These are phyloP conservation scores for Skeletonema potamos DNA, from an alignment of 108 stramenopile species.

Conservation along the genomic window DNA sequence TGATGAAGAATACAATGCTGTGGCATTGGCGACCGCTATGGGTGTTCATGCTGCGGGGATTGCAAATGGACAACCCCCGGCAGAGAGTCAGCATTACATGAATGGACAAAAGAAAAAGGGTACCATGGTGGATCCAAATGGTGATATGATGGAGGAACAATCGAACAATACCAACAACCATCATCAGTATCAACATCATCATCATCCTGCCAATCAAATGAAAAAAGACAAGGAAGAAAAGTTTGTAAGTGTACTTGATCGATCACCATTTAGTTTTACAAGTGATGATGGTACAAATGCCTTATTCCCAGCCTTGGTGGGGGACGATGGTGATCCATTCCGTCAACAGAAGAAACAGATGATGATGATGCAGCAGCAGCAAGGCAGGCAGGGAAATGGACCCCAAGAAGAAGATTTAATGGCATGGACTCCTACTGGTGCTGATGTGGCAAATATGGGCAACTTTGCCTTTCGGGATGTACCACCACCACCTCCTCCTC, in stretches of 20 bases:
- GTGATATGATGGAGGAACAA: background rate
- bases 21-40: background rate
- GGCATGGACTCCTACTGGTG: slow-evolving; percentile 60
- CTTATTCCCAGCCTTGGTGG: slow-evolving; percentile 59
- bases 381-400: too few relatives aligned
- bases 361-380: slow-evolving; percentile 8
- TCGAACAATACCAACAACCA: background rate
- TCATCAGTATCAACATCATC: too few relatives aligned
- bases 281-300: slow-evolving; percentile 49
- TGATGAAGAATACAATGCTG: background rate
- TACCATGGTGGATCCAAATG: background rate
- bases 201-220: too few relatives aligned
- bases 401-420: slow-evolving; percentile 56
- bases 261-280: slow-evolving; percentile 29
- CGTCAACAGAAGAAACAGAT: background rate
- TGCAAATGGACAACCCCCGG: too few relatives aligned
- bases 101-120: background rate
- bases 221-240: background rate
- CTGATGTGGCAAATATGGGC: slow-evolving; percentile 33
- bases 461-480: slow-evolving; percentile 29
- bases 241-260: slow-evolving; percentile 26
- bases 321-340: slow-evolving; percentile 60
- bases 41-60: background rate
- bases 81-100: too few relatives aligned
- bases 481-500: background rate